Conservation (phyloP, 305 asterid species). For the Solanum hybrid region DNA sequence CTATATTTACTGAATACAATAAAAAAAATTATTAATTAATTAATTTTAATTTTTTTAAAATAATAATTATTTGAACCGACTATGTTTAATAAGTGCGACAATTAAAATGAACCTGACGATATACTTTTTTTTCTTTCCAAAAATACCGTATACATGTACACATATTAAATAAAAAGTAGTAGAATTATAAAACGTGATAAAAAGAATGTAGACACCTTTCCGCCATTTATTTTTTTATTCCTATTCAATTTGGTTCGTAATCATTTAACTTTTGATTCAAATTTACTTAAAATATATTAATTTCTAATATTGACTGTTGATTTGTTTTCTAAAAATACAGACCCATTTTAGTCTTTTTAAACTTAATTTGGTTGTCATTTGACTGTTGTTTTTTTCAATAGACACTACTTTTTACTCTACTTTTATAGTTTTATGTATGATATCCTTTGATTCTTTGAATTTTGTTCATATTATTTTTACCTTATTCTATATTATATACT, state of each 20-base stretch:
- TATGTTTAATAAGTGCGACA: background rate
- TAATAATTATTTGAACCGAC: background rate
- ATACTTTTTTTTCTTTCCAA: background rate
- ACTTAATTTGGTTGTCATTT: background rate
- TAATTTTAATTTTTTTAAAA: background rate
- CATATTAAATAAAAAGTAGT: background rate
- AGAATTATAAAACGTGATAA: background rate
- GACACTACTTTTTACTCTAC: background rate
- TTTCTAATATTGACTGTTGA: background rate
- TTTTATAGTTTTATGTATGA: background rate
- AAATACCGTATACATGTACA: background rate
- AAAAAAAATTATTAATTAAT: background rate
- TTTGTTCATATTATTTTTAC: background rate
- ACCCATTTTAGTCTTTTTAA: background rate
- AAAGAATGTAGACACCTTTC: background rate
- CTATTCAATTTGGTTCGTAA: background rate
- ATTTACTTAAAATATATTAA: background rate
- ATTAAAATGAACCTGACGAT: background rate
- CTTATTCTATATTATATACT: background rate
- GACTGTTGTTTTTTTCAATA: background rate
- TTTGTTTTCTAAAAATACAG: background rate
- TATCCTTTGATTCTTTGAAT: background rate
- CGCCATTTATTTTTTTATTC: background rate
- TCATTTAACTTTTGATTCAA: background rate
- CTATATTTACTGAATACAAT: background rate